Conservation (phyloP, 2,329 filamentous ascomycete genomes). For the Xylariaceae sp. region DNA sequence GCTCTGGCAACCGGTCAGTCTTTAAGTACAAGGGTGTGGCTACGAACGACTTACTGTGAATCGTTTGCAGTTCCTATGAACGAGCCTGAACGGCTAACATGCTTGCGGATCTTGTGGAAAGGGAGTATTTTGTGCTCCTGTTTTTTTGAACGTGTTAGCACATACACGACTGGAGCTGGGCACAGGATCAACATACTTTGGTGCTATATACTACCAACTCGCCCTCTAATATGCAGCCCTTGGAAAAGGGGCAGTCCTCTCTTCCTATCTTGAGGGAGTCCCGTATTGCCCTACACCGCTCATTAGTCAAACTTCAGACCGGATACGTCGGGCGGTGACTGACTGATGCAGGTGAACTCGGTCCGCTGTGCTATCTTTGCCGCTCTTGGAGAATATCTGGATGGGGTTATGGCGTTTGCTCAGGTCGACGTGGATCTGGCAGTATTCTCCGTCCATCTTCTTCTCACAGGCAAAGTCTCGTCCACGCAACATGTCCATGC, state of each 20-base stretch:
- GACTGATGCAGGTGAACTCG: conserved; percentile 54
- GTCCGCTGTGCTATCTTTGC: conserved; percentile 79
- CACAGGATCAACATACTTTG: conserved; percentile 33
- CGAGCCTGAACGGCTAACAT: conserved; percentile 66
- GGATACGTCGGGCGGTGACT: conserved; percentile 14
- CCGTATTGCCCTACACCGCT: conserved; percentile 45
- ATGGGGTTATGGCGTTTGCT: conserved; percentile 50
- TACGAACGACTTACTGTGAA: conserved; percentile 49
- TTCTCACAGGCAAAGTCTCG: conserved; percentile 67
- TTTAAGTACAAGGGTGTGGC: too few species aligned
- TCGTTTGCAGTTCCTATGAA: conserved; percentile 64
- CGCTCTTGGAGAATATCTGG: conserved; percentile 86
- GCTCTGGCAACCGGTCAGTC: conserved; percentile 34
- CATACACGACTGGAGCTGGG: not conserved
- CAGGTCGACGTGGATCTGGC: conserved; percentile 77
- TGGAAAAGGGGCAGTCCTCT: conserved; percentile 52
- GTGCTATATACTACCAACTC: conserved; percentile 78
- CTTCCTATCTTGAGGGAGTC: conserved; percentile 59
- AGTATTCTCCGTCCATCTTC: conserved; percentile 87
- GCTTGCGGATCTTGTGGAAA: conserved; percentile 79
- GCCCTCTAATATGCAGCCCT: conserved; percentile 72
- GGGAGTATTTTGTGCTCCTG: conserved; percentile 58
- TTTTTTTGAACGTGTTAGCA: not conserved
- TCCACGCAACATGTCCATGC: conserved; percentile 56
- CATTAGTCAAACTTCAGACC: conserved; percentile 1